A percentile compares a stretch with the other conserved stretches of the same genome.
These are phyloP conservation scores for Phoenix roebelenii DNA, from an alignment of 176 grass and related monocot genomes.

Conservation along the genomic window DNA sequence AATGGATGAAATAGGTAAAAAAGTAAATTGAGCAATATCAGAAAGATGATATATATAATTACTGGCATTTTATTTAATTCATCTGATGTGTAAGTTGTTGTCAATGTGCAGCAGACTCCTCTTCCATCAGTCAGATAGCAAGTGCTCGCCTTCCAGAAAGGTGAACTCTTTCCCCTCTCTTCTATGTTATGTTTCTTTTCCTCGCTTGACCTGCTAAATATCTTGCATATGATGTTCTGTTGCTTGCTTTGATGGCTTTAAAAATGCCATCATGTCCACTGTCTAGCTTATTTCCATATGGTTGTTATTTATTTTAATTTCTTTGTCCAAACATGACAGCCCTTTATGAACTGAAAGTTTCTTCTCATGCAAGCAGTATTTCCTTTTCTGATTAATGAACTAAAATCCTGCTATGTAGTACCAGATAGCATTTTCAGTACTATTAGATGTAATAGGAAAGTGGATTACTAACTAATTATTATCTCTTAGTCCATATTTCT, in stretches of 20 bases:
- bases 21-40: slow-evolving; percentile 1
- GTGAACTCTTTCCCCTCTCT: slow-evolving; percentile 17
- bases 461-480: no score
- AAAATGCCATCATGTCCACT: background rate
- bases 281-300: no score
- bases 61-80: no score
- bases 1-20: slow-evolving; percentile 73
- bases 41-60: background rate
- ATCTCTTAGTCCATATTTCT: no score
- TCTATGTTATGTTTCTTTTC: background rate
- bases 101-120: slow-evolving; percentile 42
- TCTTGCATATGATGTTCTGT: background rate
- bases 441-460: no score
- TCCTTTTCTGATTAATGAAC: no score
- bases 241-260: background rate
- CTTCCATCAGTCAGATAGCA: slow-evolving; percentile 71
- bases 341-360: no score
- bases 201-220: background rate
- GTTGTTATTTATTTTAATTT: no score
- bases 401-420: no score
- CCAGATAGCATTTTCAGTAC: no score
- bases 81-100: background rate
- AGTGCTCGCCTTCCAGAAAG: slow-evolving; percentile 88
- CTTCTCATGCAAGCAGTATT: no score
- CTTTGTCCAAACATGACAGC: no score